Evolutionary conservation across 2,329 filamentous ascomycete genomes (phyloP).

Genomic region (Xylariaceae sp.): DNA sequence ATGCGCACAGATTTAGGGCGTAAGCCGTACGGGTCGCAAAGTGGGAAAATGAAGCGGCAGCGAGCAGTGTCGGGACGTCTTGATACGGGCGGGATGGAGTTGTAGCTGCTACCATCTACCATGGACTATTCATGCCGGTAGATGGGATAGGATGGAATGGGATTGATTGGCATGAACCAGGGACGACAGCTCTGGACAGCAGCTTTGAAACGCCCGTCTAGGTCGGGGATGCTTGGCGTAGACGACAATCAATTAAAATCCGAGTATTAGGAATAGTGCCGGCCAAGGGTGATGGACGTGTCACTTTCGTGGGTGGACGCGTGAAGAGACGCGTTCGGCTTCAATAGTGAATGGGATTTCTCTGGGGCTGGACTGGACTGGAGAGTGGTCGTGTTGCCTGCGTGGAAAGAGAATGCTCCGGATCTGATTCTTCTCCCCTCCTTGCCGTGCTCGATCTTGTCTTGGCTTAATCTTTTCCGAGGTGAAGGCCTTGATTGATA

Average conservation of each 20-base stretch:
- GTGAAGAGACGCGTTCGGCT: slow-evolving; percentile 17
- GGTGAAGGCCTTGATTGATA: not conserved
- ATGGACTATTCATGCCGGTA: not conserved
- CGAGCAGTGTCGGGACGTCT: not conserved
- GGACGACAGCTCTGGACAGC: not conserved
- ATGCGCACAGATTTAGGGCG: not conserved
- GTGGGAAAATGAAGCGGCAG: not conserved
- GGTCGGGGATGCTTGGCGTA: slow-evolving; percentile 10
- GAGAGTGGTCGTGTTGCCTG: not conserved
- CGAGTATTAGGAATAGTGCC: slow-evolving; percentile 29
- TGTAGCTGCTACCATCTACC: not conserved
- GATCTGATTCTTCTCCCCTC: not conserved
- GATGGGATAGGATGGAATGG: not conserved
- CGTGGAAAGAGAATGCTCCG: not conserved
- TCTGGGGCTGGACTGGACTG: not conserved
- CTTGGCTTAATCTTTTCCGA: not conserved
- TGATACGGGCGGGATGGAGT: not conserved
- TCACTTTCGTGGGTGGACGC: slow-evolving; percentile 34
- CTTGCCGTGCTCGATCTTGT: not conserved
- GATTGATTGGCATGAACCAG: not conserved
- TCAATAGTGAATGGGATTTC: slow-evolving; percentile 1
- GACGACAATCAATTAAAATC: slow-evolving; percentile 32
- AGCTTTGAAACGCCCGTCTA: slow-evolving; percentile 4
- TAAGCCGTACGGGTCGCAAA: not conserved
- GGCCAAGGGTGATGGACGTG: slow-evolving; percentile 27